A percentile compares a stretch with the other conserved stretches of the same genome.
Conservation (phyloP, 768 basidiomycete genomes). For the Cystofilobasidium macerans region DNA sequence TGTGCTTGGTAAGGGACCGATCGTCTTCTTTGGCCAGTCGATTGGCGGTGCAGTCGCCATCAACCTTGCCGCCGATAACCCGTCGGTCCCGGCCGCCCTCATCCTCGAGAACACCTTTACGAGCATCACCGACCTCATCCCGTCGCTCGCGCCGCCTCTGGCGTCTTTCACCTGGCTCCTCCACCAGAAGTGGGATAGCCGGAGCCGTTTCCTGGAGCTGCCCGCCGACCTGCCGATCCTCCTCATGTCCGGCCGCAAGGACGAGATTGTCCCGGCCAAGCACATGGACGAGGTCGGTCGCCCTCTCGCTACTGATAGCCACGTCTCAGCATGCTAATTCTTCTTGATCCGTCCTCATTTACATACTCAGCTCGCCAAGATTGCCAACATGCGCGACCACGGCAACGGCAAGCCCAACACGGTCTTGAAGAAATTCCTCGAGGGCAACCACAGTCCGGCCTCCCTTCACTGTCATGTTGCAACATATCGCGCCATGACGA, state of each 20-base stretch:
- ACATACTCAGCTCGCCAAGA: constrained; percentile 8
- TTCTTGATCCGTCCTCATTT: no score
- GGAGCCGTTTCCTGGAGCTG: constrained; percentile 48
- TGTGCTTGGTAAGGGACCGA: constrained; percentile 51
- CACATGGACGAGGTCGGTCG: constrained; percentile 57
- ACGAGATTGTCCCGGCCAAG: constrained; percentile 61
- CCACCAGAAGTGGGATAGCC: constrained; percentile 67
- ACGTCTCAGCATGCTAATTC: not conserved
- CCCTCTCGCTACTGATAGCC: not conserved
- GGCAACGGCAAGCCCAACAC: constrained; percentile 18
- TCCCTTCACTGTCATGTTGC: not conserved
- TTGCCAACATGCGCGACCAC: constrained; percentile 14
- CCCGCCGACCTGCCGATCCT: constrained; percentile 50
- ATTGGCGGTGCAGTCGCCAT: constrained; percentile 82
- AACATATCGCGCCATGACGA: no score
- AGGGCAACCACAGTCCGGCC: constrained; percentile 22
- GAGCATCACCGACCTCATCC: constrained; percentile 44
- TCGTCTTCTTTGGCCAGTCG: constrained; percentile 47
- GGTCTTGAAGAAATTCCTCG: constrained; percentile 8
- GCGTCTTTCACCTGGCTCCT: constrained; percentile 7
- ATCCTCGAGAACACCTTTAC: constrained; percentile 91
- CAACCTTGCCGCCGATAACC: constrained; percentile 70
- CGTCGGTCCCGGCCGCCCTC: constrained; percentile 51
- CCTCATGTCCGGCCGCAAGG: constrained; percentile 62
- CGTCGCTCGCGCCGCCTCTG: constrained; percentile 26